These are phyloP conservation scores for Penicillium steckii DNA, from an alignment of 495 filamentous ascomycete genomes.

Conservation along the genomic window DNA sequence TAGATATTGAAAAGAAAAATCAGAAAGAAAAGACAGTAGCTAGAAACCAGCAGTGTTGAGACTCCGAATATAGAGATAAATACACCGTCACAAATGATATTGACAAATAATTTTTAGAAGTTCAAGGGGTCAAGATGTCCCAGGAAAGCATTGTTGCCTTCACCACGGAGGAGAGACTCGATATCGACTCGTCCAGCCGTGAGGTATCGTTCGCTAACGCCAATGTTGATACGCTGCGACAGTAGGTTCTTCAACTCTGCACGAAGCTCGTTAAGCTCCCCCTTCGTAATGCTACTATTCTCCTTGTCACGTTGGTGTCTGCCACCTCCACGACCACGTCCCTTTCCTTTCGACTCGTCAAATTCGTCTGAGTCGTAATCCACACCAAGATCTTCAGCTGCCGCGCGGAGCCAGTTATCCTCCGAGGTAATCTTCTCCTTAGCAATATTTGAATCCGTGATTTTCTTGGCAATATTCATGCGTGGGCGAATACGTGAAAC, in stretches of 20 bases:
- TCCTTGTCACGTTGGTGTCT: conserved; percentile 74
- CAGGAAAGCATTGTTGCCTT: conserved; percentile 57
- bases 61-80: neutral
- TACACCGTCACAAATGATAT: neutral
- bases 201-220: conserved; percentile 88
- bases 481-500: conserved; percentile 73
- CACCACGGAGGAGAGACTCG: conserved; percentile 68
- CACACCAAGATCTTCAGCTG: conserved; percentile 90
- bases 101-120: conserved; percentile 28
- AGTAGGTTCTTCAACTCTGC: conserved; percentile 55
- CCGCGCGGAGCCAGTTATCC: conserved; percentile 78
- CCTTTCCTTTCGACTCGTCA: conserved; percentile 59
- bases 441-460: conserved; percentile 77
- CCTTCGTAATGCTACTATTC: conserved; percentile 64
- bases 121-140: conserved; percentile 57
- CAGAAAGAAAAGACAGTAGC: neutral
- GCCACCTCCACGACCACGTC: conserved; percentile 65
- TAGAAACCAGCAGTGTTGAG: neutral
- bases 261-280: conserved; percentile 56
- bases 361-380: conserved; percentile 91
- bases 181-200: conserved; percentile 79
- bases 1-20: neutral
- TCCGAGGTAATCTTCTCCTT: conserved; percentile 84
- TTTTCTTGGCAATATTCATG: conserved; percentile 71
- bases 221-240: conserved; percentile 77